Base-by-base conservation (phyloP, 768 basidiomycete genomes). In the Boletus huronensis region DNA sequence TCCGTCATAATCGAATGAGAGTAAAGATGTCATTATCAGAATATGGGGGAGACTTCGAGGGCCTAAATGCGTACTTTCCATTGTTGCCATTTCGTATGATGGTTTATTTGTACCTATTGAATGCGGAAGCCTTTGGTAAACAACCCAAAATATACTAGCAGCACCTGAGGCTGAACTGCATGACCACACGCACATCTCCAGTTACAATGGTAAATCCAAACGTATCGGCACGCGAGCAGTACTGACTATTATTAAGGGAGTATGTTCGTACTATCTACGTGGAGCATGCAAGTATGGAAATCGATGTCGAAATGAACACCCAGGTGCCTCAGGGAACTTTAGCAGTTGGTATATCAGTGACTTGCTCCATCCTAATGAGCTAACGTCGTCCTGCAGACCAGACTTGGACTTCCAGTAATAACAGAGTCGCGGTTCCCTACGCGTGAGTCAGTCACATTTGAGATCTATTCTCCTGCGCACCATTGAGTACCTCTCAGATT, bases 231-330 rank as follows among this genome's bases (percentile, higher is more conserved):
- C 5, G 1, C n/a, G 13, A 38, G 0, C 4, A 28, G 7, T 36
- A 3, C 34, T 66, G 17, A 69, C 38, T 1, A 2, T 58, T 40
- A 31, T 43, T 5, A 36, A 87, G 87, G 66, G 66, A 7, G 77
- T 86, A 0, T 90, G 88, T 63, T 72, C 77, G 43, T 90, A 75
- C 68, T 88, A 77, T 63, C 64, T 85, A 40, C 79, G 81, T 16
- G 88, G 87, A 7, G 62, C 72, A 34, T 90, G 88, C 72, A 81
- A 74, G 61, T 90, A 84, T 60, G 88, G 88, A 3, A 70, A 75
- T 47, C 71, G 69, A 34, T 90, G 88, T 66, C 77, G 80, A 59
- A 82, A 87, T 60, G 84, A 88, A 58, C 88, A 89, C 65, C 83
- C 79, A 32, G 61, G 48, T 48, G 56, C 79, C 51, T 31, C 62